These are phyloP conservation scores for Trametes maxima DNA, from an alignment of 768 basidiomycete genomes.

Conservation along the genomic window DNA sequence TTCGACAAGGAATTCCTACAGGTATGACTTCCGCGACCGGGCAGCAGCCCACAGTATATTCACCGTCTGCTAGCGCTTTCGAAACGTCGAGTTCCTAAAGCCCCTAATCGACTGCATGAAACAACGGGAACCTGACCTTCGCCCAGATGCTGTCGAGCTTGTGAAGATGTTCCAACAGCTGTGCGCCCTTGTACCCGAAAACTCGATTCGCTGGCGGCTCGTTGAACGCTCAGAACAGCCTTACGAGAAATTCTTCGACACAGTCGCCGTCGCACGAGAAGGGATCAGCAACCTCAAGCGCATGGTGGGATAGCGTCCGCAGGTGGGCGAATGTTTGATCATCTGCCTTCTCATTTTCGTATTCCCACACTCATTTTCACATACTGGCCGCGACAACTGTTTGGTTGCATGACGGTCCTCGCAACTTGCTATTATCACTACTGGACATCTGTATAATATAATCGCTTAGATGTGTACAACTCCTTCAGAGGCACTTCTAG, in stretches of 20 bases:
- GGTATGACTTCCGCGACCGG: background rate
- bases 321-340: too few relatives aligned
- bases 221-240: constrained; percentile 3
- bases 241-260: constrained; percentile 19
- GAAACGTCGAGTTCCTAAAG: constrained; percentile 14
- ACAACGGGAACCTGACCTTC: constrained; percentile 8
- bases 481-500: too few relatives aligned
- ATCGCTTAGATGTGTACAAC: too few relatives aligned
- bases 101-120: constrained; percentile 19
- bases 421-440: too few relatives aligned
- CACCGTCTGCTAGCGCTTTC: background rate
- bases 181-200: background rate
- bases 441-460: too few relatives aligned
- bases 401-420: too few relatives aligned
- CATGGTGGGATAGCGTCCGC: constrained; percentile 7
- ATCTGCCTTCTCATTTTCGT: too few relatives aligned
- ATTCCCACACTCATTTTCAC: too few relatives aligned
- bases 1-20: constrained; percentile 26
- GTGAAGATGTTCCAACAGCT: constrained; percentile 11
- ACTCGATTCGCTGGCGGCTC: constrained; percentile 14
- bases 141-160: constrained; percentile 10
- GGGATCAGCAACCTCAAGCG: constrained; percentile 12
- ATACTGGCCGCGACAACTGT: too few relatives aligned
- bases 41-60: background rate
- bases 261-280: constrained; percentile 19